Base-by-base conservation (phyloP, 139 green algal species). In the Chlorella sorokiniana region DNA sequence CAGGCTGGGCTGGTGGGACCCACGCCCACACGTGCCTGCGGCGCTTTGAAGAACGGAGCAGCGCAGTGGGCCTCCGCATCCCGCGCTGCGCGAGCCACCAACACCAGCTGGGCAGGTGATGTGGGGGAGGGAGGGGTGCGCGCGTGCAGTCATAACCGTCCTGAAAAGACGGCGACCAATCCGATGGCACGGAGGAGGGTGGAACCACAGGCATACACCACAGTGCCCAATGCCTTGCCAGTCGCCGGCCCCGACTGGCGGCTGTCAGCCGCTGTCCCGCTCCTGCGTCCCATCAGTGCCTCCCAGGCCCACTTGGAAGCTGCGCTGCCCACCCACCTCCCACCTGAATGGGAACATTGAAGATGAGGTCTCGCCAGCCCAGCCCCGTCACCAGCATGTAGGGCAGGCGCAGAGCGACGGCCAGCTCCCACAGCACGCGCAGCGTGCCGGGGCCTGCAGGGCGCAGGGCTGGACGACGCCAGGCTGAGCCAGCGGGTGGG, bases 21-120 rank as follows among this genome's bases (percentile, higher is more conserved):
- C 52, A 20, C 52, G 25, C 27, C 22, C 52, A n/a, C 22, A 27
- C 6, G 29, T 25, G 18, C 63, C 33, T 73, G 67, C 1, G 41
- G 68, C 25, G 40, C 27, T 25, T 8, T 45, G 68, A 75, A 75
- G 68, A 59, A 54, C 2, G 68, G 25, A 1, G 68, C 44, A 29
- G 68, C 42, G 41, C 68, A 75, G 29, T 75, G 68, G 40, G 68
- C 68, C 10, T 56, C 10, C 9, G 37, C 56, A 41, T 75, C 68
- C 25, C n/a, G 27, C 8, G 56, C 35, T 3, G 68, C 42, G 3
- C 68, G 68, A 2, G 29, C 68, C 41, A 56, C 68, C 41, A 75
- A 41, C 68, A 41, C 68, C 68, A 75, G 68, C 68, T 75, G 68
- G 9, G 45, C 7, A 45, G 35, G 59, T n/a, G 59, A 9, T 27